Base-by-base conservation (phyloP, 2,329 filamentous ascomycete genomes). In the Monosporascus sp. region DNA sequence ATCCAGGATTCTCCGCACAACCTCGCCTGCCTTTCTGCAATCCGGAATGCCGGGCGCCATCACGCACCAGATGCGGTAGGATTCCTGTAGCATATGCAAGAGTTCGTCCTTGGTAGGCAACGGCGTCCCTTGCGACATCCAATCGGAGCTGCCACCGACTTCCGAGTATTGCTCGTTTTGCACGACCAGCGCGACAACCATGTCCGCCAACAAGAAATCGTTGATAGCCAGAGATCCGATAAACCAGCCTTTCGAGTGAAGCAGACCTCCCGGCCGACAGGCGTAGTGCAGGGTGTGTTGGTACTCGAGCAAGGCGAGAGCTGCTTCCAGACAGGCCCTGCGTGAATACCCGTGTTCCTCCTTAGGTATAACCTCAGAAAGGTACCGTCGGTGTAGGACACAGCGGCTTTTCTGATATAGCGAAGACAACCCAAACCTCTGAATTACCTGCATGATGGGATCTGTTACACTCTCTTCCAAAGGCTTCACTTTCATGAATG, bases 151-250 rank as follows among this genome's bases (percentile, higher is more conserved):
- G 11, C 61, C 66, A 5, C 67, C 71, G 17, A 59, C 61, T 7
- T 76, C 72, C 37, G 64, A 61, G 54, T 75, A 76, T 40, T 64
- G 65, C 20, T 73, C 69, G 61, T 73, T 76, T 57, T 76, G 74
- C 24, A 77, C 63, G 19, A 77, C 68, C 19, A 86, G 68, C 56
- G 81, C 85, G 3, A 87, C 61, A 16, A 86, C 75, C 76, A 84
- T 83, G 52, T 80, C 77, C 0, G 83, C 82, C 2, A 86, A 73
- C 50, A 87, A 69, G 49, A 82, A 86, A 62, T 87, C 83, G 49
- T 85, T 81, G 50, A 82, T 75, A 11, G 78, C 76, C 4, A 86
- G 68, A 1, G 79, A 80, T 3, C 77, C 79, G 20, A 84, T 65
- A 59, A 85, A 84, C 78, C 82, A 85, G 5, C 76, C 74, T 38